Evolutionary conservation across 2,329 filamentous ascomycete genomes (phyloP).

Genomic region (Colletotrichum caudatum): DNA sequence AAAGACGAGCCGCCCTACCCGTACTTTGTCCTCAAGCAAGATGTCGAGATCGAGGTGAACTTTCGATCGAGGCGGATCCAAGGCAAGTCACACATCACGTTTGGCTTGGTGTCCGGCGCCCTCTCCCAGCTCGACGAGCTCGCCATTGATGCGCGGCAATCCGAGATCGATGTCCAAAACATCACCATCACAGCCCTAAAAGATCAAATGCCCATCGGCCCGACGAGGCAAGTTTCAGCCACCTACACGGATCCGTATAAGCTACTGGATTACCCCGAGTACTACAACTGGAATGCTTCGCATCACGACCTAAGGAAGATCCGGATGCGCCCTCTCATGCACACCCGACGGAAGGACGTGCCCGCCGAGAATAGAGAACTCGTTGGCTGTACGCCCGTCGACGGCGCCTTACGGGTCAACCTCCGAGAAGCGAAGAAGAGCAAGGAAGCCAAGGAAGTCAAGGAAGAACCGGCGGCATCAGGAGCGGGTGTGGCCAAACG

Average conservation of each 20-base stretch:
- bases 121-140: constrained; percentile 69
- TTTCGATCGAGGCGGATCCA: constrained; percentile 80
- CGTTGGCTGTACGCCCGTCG: constrained; percentile 67
- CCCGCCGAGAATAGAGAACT: constrained; percentile 67
- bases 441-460: constrained; percentile 30
- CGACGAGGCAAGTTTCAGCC: constrained; percentile 54
- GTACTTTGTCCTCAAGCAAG: constrained; percentile 79
- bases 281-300: constrained; percentile 73
- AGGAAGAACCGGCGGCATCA: constrained; percentile 27
- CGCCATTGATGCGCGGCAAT: constrained; percentile 72
- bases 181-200: constrained; percentile 63
- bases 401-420: constrained; percentile 63
- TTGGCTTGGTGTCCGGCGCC: constrained; percentile 69
- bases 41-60: constrained; percentile 89
- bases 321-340: constrained; percentile 68
- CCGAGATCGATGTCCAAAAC: constrained; percentile 65
- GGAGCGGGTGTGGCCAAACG: constrained; percentile 44
- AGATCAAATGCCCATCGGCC: constrained; percentile 38
- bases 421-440: constrained; percentile 50
- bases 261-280: constrained; percentile 69
- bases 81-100: constrained; percentile 84
- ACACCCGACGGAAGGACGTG: constrained; percentile 64
- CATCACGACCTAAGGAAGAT: constrained; percentile 82
- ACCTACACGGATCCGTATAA: constrained; percentile 75
- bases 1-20: constrained; percentile 54